These are phyloP conservation scores for Coprinopsis sp. DNA, from an alignment of 768 basidiomycete genomes.

Conservation along the genomic window DNA sequence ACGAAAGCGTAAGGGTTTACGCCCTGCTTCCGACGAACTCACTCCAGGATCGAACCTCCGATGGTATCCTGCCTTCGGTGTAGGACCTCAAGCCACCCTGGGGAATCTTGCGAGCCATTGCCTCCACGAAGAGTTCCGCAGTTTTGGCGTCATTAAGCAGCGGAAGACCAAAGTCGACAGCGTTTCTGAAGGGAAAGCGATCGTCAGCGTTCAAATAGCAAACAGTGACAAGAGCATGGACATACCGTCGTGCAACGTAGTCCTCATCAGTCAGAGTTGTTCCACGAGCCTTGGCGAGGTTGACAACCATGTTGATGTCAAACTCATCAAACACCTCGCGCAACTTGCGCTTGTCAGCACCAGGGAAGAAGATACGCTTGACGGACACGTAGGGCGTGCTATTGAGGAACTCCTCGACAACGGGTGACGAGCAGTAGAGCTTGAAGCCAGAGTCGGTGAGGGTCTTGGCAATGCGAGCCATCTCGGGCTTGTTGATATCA, in stretches of 20 bases:
- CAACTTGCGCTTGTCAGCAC: conserved; percentile 91
- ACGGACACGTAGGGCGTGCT: conserved; percentile 69
- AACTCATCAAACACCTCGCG: conserved; percentile 92
- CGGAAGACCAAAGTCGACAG: conserved; percentile 93
- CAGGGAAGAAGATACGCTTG: conserved; percentile 94
- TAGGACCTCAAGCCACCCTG: conserved; percentile 75
- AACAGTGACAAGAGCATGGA: conserved; percentile 12
- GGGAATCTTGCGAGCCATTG: conserved; percentile 79
- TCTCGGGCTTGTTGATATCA: conserved; percentile 82
- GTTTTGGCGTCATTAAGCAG: conserved; percentile 86
- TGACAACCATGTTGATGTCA: conserved; percentile 93
- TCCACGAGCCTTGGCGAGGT: conserved; percentile 80
- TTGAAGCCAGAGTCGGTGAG: conserved; percentile 90
- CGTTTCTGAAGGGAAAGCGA: conserved; percentile 52
- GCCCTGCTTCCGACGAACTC: conserved; percentile 79
- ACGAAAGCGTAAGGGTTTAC: too few species aligned
- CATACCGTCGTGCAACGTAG: conserved; percentile 88
- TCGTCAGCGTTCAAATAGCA: conserved; percentile 3
- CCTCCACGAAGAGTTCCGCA: conserved; percentile 88
- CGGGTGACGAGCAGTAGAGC: conserved; percentile 80
- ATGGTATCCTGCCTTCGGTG: conserved; percentile 81
- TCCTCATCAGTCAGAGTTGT: conserved; percentile 82
- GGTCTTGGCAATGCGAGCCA: conserved; percentile 74
- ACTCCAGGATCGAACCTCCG: conserved; percentile 89
- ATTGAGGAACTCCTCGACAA: conserved; percentile 80